Conservation (phyloP, 1,284 basidiomycete species). For the Mycena citricolor region DNA sequence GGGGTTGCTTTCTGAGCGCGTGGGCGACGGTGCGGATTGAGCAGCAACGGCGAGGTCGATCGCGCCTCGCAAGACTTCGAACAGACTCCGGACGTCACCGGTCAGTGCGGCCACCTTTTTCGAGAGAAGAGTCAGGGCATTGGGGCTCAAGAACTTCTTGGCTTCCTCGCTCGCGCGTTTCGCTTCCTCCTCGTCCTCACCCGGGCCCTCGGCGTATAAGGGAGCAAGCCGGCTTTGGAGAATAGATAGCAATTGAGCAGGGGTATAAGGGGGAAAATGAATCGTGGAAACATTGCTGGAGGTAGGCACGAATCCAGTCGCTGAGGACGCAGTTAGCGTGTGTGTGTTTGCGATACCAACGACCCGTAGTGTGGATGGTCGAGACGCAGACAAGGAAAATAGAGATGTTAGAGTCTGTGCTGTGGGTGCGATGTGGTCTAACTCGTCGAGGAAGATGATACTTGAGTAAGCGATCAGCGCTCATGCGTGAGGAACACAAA, state of each 20-base stretch:
- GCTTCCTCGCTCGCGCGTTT: slow-evolving; percentile 19
- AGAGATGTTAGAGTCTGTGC: slow-evolving; percentile 55
- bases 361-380: slow-evolving; percentile 52
- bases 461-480: slow-evolving; percentile 37
- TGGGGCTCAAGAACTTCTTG: slow-evolving; percentile 58
- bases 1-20: slow-evolving; percentile 35
- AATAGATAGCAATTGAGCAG: slow-evolving; percentile 64
- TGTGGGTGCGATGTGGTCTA: slow-evolving; percentile 70
- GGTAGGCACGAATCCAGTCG: slow-evolving; percentile 39
- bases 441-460: slow-evolving; percentile 74
- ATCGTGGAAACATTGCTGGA: slow-evolving; percentile 55
- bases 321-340: slow-evolving; percentile 61
- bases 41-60: slow-evolving; percentile 59
- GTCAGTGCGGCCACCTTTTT: slow-evolving; percentile 78
- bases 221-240: slow-evolving; percentile 56
- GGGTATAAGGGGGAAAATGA: slow-evolving; percentile 75
- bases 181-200: slow-evolving; percentile 31
- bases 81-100: slow-evolving; percentile 73
- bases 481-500: slow-evolving; percentile 4
- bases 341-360: slow-evolving; percentile 84
- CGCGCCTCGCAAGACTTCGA: slow-evolving; percentile 75
- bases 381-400: slow-evolving; percentile 59
- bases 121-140: slow-evolving; percentile 64
- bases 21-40: slow-evolving; percentile 27
- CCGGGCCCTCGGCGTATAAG: slow-evolving; percentile 30